Conservation (phyloP, 352 stramenopile species). For the Pythium periplocum region DNA sequence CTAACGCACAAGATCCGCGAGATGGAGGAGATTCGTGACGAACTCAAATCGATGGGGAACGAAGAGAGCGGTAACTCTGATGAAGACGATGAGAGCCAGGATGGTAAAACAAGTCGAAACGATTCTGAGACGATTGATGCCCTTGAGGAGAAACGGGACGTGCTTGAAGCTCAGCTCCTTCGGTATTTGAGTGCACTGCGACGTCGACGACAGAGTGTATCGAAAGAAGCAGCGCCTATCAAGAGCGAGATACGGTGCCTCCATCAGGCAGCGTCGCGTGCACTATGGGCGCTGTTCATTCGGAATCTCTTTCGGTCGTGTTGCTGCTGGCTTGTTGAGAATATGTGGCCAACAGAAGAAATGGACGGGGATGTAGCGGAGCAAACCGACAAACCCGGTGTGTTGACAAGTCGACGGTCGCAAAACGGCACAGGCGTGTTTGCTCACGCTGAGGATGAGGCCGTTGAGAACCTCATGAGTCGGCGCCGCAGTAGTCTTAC, state of each 20-base stretch:
- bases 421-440: too few relatives aligned
- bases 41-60: constrained; percentile 9
- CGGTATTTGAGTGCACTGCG: too few relatives aligned
- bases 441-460: too few relatives aligned
- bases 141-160: too few relatives aligned
- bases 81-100: too few relatives aligned
- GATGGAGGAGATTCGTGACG: constrained; percentile 16
- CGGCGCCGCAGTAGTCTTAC: constrained; percentile 35
- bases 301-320: constrained; percentile 50
- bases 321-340: constrained; percentile 61
- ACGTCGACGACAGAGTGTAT: neutral
- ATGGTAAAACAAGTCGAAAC: too few relatives aligned
- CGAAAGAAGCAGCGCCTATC: neutral
- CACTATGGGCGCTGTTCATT: constrained; percentile 51
- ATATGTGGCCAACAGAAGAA: constrained; percentile 16
- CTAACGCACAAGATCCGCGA: constrained; percentile 13
- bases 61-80: neutral
- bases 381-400: too few relatives aligned
- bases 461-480: too few relatives aligned
- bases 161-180: neutral
- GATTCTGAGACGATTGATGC: too few relatives aligned
- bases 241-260: constrained; percentile 20
- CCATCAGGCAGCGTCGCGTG: constrained; percentile 26
- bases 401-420: too few relatives aligned
- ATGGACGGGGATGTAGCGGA: too few relatives aligned